phyloP scores from a whole-genome alignment of 345 rosid species.

The Trapa incisa region DNA sequence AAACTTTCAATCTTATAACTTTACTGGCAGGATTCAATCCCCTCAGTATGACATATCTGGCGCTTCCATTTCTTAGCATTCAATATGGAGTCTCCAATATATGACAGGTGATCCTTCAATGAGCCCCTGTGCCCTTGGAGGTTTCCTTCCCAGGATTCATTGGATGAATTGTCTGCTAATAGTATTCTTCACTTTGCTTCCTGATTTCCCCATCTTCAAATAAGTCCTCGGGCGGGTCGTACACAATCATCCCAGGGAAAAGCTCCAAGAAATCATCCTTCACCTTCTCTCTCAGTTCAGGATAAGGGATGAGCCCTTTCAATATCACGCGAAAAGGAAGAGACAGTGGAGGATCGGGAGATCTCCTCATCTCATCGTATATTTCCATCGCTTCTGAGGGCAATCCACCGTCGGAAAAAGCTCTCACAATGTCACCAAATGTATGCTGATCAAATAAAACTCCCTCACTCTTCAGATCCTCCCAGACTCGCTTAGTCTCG shows the following conservation, averaged over 20 bases:
- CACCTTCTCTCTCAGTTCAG: constrained; percentile 66
- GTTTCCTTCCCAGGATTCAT: too few species aligned
- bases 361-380: constrained; percentile 74
- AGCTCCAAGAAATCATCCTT: constrained; percentile 85
- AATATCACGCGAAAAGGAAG: constrained; percentile 80
- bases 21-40: too few species aligned
- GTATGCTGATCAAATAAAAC: constrained; percentile 88
- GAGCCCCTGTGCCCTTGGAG: too few species aligned
- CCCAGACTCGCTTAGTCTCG: constrained; percentile 57
- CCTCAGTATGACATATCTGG: too few species aligned
- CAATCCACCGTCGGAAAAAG: constrained; percentile 49
- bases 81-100: too few species aligned
- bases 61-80: too few species aligned
- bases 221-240: constrained; percentile 77
- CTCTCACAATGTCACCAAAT: constrained; percentile 74
- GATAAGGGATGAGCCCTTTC: constrained; percentile 78
- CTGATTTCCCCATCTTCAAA: constrained; percentile 37
- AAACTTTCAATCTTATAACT: too few species aligned
- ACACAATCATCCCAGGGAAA: constrained; percentile 77
- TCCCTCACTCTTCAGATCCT: constrained; percentile 62
- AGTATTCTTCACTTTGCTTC: constrained; percentile 15
- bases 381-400: constrained; percentile 66
- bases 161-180: too few species aligned
- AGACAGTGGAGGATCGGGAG: constrained; percentile 78
- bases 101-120: too few species aligned